phyloP scores from a whole-genome alignment of 768 basidiomycete species.

The Cystoderma amianthinum region DNA sequence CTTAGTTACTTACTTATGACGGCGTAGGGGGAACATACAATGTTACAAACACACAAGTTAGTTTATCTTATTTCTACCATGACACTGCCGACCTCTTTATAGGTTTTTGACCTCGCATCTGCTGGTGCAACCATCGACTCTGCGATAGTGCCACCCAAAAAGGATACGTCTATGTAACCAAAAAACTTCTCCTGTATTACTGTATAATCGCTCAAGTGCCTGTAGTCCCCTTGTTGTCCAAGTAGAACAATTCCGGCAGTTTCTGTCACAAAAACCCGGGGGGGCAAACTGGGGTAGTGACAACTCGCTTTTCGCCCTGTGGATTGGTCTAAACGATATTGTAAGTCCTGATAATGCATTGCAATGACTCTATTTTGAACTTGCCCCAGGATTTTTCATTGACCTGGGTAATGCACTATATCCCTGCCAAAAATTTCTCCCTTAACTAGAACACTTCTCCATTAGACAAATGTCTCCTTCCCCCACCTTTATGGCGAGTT shows the following conservation, averaged over 20 bases:
- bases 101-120: conserved; percentile 45
- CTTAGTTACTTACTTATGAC: not conserved
- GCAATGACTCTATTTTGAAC: conserved; percentile 11
- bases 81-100: not conserved
- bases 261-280: conserved; percentile 32
- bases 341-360: conserved; percentile 21
- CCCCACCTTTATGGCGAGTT: conserved; percentile 24
- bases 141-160: conserved; percentile 36
- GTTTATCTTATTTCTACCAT: not conserved
- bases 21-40: conserved; percentile 43
- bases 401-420: conserved; percentile 30
- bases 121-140: conserved; percentile 55
- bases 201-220: not conserved
- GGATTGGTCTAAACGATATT: conserved; percentile 65
- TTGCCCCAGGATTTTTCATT: conserved; percentile 37
- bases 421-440: conserved; percentile 35
- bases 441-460: conserved; percentile 32
- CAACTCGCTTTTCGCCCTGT: conserved; percentile 51
- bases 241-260: conserved; percentile 41
- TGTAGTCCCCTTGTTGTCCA: conserved; percentile 46
- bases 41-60: conserved; percentile 42
- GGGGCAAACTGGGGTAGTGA: conserved; percentile 42
- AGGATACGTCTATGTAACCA: not conserved
- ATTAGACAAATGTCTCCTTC: conserved; percentile 28
- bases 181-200: not conserved